A percentile compares a stretch with the other conserved stretches of the same genome.
Conservation (phyloP, 179 eudicot genomes). For the Heliamphora pulchella region DNA sequence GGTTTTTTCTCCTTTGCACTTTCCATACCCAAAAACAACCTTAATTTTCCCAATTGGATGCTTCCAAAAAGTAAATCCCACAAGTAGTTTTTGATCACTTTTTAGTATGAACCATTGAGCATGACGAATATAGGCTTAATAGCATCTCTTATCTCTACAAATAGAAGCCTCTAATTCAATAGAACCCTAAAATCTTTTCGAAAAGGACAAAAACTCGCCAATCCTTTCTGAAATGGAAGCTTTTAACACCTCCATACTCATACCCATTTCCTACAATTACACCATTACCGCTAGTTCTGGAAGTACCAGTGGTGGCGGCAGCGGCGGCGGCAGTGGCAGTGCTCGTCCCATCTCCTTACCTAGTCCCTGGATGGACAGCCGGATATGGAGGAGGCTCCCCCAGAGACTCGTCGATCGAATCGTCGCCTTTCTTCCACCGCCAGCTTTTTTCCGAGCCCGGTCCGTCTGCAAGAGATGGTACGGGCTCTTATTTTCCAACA, state of each 20-base stretch:
- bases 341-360: background rate
- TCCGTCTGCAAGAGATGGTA: conserved; percentile 90
- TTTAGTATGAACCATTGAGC: no score
- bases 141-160: no score
- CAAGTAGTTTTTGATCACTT: no score
- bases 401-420: conserved; percentile 54
- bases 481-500: conserved; percentile 55
- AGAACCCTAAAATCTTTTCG: no score
- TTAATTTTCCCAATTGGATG: conserved; percentile 14
- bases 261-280: conserved; percentile 39
- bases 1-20: no score
- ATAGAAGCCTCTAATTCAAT: background rate
- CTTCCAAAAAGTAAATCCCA: background rate
- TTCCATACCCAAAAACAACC: conserved; percentile 12
- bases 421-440: conserved; percentile 66
- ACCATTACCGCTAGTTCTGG: background rate
- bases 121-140: no score
- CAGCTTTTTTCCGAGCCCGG: conserved; percentile 74
- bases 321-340: background rate
- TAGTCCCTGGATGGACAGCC: conserved; percentile 64
- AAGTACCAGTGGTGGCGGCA: background rate
- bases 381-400: conserved; percentile 76
- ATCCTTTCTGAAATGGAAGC: conserved; percentile 39
- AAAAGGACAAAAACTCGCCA: no score
- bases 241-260: conserved; percentile 29